A percentile compares a stretch with the other conserved stretches of the same genome.
phyloP scores from a whole-genome alignment of 2,329 filamentous ascomycete species.

The Botryotinia globosa region DNA sequence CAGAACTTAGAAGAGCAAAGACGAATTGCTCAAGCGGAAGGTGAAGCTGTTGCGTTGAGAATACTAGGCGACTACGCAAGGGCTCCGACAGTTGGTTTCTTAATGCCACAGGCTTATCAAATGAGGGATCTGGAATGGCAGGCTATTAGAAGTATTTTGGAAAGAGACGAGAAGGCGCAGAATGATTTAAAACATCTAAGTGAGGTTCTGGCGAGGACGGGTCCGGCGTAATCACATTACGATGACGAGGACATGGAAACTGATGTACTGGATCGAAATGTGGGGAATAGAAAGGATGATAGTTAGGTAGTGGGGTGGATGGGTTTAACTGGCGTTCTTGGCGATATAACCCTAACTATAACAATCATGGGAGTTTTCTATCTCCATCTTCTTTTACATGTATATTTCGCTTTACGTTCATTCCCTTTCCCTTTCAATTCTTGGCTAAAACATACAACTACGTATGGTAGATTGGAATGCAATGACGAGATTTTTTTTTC shows the following conservation, averaged over 20 bases:
- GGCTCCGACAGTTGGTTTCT: slow-evolving; percentile 64
- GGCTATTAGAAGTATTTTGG: slow-evolving; percentile 57
- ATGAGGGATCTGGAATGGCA: slow-evolving; percentile 72
- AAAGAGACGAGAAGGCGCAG: slow-evolving; percentile 34
- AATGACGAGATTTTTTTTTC: background rate
- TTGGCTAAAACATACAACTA: slow-evolving; percentile 7
- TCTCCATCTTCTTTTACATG: background rate
- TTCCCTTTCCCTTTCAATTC: background rate
- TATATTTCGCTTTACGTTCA: slow-evolving; percentile 14
- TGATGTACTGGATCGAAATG: background rate
- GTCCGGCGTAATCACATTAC: background rate
- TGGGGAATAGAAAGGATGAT: background rate
- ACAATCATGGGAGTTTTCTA: background rate
- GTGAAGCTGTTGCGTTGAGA: slow-evolving; percentile 57
- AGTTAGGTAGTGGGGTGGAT: background rate
- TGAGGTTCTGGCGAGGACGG: slow-evolving; percentile 47
- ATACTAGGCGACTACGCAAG: slow-evolving; percentile 61
- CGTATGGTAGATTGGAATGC: background rate
- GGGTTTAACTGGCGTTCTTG: background rate
- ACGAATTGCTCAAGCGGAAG: slow-evolving; percentile 45
- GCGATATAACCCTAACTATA: background rate
- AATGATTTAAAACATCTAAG: slow-evolving; percentile 51
- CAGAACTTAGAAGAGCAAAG: slow-evolving; percentile 40
- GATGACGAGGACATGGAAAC: background rate
- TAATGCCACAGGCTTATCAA: slow-evolving; percentile 65